Conservation (phyloP, 257 asterid species). For the Salvia hispanica region DNA sequence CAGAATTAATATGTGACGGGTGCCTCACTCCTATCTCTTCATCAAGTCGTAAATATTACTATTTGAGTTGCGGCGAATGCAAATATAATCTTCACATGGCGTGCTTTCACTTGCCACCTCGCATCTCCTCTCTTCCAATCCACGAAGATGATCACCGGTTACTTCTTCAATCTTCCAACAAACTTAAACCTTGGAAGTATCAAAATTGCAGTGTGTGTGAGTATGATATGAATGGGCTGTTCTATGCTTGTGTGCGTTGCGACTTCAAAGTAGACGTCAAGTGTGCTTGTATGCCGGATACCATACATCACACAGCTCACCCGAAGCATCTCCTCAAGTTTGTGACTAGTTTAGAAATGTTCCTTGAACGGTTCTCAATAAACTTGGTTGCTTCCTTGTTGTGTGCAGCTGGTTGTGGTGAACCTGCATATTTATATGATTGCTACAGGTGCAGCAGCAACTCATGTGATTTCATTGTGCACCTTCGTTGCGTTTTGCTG, state of each 20-base stretch:
- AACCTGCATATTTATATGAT: accelerated
- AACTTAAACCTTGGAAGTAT: neutral
- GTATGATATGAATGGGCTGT: neutral
- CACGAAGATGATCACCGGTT: neutral
- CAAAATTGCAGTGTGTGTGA: accelerated
- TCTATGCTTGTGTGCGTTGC: neutral
- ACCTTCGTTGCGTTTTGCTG: neutral
- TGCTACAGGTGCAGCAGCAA: neutral
- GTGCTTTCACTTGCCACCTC: neutral
- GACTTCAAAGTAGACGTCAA: neutral
- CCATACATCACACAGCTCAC: constrained; percentile 5
- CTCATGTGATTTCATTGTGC: too few species aligned
- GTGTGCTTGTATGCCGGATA: constrained; percentile 4
- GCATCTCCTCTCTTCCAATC: neutral
- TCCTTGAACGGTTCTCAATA: too few species aligned
- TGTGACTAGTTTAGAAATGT: too few species aligned
- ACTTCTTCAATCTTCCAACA: neutral
- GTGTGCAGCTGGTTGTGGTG: neutral
- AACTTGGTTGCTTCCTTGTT: neutral
- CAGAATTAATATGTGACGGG: neutral
- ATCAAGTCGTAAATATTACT: too few species aligned
- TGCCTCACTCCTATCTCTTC: neutral
- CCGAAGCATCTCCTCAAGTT: constrained; percentile 1
- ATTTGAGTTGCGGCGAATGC: neutral
- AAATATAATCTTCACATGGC: neutral